Evolutionary conservation across 306 rosid species (phyloP).

Genomic region (Clitoria ternatea): DNA sequence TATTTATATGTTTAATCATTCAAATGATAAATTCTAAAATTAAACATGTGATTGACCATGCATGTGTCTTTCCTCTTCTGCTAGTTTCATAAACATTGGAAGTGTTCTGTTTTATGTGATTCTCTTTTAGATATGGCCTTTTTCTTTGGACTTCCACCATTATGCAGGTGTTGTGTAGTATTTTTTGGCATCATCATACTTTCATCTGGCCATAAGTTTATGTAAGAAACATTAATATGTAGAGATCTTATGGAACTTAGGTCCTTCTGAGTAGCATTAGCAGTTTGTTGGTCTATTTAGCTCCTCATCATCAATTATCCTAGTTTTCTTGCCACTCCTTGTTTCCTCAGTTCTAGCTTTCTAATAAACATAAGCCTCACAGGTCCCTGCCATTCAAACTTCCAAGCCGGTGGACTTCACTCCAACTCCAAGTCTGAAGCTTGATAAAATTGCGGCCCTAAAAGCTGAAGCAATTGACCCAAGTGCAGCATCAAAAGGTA

Average conservation of each 20-base stretch:
- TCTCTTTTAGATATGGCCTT: neutral
- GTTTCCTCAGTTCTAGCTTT: conserved; percentile 7
- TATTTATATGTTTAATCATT: neutral
- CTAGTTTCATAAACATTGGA: neutral
- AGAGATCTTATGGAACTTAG: neutral
- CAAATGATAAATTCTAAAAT: conserved; percentile 3
- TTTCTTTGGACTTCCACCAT: neutral
- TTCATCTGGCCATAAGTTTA: neutral
- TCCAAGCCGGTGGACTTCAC: neutral
- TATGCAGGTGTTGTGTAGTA: neutral
- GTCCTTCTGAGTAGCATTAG: neutral
- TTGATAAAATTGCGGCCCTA: conserved; percentile 34
- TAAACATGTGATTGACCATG: neutral
- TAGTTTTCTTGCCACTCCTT: neutral
- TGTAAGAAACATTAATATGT: neutral
- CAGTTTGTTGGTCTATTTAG: neutral
- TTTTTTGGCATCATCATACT: neutral
- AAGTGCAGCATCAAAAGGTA: conserved; percentile 47
- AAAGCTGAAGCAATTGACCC: neutral
- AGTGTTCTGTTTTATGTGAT: neutral
- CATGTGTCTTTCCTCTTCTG: neutral
- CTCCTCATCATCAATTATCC: neutral
- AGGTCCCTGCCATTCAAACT: conserved; percentile 37
- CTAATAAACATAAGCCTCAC: conserved; percentile 23
- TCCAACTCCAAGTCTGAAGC: too few relatives aligned